A percentile compares a stretch with the other conserved stretches of the same genome.
Conservation (phyloP, 345 rosid genomes). For the Chamaenerion angustifolium region DNA sequence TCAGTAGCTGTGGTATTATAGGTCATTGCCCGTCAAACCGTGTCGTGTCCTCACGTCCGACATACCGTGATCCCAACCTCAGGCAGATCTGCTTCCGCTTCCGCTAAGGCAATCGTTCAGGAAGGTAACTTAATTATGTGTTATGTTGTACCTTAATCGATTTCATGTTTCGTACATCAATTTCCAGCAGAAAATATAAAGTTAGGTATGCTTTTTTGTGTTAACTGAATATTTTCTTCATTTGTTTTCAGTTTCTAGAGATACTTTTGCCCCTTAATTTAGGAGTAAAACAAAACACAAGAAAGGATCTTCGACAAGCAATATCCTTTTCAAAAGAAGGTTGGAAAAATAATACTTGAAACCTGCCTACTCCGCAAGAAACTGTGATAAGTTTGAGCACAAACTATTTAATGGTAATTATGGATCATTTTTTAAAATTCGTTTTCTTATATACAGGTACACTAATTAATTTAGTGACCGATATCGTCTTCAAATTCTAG, state of each 20-base stretch:
- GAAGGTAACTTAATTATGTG: too few species aligned
- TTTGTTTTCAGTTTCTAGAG: too few species aligned
- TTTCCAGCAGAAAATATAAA: constrained; percentile 52
- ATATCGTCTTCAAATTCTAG: constrained; percentile 17
- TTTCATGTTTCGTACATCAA: too few species aligned
- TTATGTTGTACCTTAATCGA: too few species aligned
- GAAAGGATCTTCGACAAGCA: constrained; percentile 34
- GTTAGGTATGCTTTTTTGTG: constrained; percentile 44
- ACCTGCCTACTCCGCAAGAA: constrained; percentile 67
- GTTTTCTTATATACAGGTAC: background rate
- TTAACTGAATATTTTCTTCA: too few species aligned
- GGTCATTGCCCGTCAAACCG: too few species aligned
- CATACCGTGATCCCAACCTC: too few species aligned
- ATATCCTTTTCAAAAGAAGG: constrained; percentile 48
- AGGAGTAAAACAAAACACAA: constrained; percentile 55
- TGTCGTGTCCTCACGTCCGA: too few species aligned
- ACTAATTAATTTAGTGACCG: too few species aligned
- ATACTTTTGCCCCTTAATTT: background rate
- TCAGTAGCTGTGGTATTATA: too few species aligned
- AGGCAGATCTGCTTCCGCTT: too few species aligned
- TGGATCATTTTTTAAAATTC: background rate
- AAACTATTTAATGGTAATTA: constrained; percentile 79
- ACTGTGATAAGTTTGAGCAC: constrained; percentile 75
- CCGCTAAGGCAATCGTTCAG: too few species aligned
- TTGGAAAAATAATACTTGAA: constrained; percentile 90